phyloP scores from a whole-genome alignment of 192 early-diverging fungal genomes.

The Backusella psychrophila region DNA sequence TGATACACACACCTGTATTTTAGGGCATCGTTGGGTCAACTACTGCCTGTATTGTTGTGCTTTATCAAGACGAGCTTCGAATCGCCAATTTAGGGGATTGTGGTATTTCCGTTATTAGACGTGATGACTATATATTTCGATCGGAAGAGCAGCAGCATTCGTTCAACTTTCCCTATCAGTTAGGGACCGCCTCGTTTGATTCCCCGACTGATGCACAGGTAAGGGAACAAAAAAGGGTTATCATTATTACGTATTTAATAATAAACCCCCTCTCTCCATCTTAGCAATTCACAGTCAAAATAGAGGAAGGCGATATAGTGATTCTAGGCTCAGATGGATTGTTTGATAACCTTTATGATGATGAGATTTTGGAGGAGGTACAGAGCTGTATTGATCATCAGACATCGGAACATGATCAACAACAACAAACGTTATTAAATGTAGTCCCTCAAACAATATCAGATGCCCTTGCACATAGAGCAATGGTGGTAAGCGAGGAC shows the following conservation, averaged over 20 bases:
- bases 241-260: neutral
- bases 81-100: slow-evolving; percentile 97
- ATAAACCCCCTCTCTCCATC: neutral
- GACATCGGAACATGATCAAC: slow-evolving; percentile 22
- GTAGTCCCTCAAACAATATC: slow-evolving; percentile 76
- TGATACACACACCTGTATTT: too few relatives aligned
- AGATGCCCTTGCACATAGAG: slow-evolving; percentile 74
- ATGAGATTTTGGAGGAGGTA: slow-evolving; percentile 93
- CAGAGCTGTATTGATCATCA: slow-evolving; percentile 35
- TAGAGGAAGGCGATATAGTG: slow-evolving; percentile 90
- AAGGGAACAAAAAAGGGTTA: neutral
- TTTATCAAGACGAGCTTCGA: slow-evolving; percentile 89
- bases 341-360: slow-evolving; percentile 98
- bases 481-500: slow-evolving; percentile 81
- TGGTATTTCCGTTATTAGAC: slow-evolving; percentile 84
- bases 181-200: slow-evolving; percentile 85
- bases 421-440: slow-evolving; percentile 19
- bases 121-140: slow-evolving; percentile 85
- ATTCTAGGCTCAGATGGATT: slow-evolving; percentile 92
- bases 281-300: slow-evolving; percentile 71
- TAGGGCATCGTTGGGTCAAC: slow-evolving; percentile 84
- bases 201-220: slow-evolving; percentile 79
- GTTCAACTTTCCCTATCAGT: slow-evolving; percentile 97
- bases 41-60: slow-evolving; percentile 84
- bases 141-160: slow-evolving; percentile 98